Evolutionary conservation across 176 grass and related monocot species (phyloP).

Genomic region (Avena eriantha): DNA sequence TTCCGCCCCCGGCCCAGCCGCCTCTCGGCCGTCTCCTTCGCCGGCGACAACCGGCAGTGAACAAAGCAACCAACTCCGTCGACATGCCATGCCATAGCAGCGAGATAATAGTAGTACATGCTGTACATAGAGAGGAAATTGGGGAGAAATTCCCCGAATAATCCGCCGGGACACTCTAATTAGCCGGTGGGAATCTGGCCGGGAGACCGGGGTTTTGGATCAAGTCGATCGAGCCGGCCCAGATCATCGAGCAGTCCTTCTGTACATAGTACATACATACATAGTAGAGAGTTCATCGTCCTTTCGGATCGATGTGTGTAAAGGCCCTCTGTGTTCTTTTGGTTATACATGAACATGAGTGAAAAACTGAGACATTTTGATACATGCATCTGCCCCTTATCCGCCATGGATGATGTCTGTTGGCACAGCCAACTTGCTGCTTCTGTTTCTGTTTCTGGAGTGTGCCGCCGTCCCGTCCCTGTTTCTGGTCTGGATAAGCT

Average conservation of each 20-base stretch:
- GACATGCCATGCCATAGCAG: slow-evolving; percentile 18
- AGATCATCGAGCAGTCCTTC: too few species aligned
- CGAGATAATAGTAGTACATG: not conserved
- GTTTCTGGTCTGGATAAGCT: slow-evolving; percentile 14
- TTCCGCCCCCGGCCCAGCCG: slow-evolving; percentile 42
- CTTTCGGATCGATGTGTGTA: not conserved
- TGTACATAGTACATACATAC: too few species aligned
- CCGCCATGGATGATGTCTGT: not conserved
- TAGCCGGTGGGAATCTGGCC: not conserved
- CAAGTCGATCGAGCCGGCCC: not conserved
- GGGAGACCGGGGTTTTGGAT: slow-evolving; percentile 33
- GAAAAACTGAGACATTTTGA: slow-evolving; percentile 10
- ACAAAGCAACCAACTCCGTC: slow-evolving; percentile 24
- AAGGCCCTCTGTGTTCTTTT: not conserved
- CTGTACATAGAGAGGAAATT: not conserved
- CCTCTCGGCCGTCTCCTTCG: slow-evolving; percentile 59
- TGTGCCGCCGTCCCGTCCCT: not conserved
- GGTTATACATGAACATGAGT: slow-evolving; percentile 24
- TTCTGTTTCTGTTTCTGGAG: not conserved
- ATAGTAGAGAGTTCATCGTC: too few species aligned
- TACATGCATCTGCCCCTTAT: not conserved
- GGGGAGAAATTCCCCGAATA: not conserved
- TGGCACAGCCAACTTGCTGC: not conserved
- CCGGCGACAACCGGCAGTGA: slow-evolving; percentile 32
- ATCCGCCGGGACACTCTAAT: not conserved